These are phyloP conservation scores for Alternaria triticina DNA, from an alignment of 2,329 filamentous ascomycete species.

Conservation along the genomic window DNA sequence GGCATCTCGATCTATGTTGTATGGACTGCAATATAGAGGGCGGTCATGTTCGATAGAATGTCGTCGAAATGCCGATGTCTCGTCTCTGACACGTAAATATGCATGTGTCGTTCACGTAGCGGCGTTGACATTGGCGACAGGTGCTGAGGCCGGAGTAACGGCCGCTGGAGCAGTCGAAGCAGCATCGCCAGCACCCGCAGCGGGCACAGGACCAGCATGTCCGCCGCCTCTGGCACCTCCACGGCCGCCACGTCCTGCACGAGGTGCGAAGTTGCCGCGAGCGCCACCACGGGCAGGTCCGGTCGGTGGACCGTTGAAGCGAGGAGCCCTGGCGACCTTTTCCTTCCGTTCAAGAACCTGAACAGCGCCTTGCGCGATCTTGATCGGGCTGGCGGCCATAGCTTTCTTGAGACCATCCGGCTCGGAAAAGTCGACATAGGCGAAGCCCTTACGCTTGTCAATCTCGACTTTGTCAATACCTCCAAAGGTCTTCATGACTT, in stretches of 20 bases:
- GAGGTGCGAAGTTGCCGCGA: constrained; percentile 40
- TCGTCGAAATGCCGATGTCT: not conserved
- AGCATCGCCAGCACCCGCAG: constrained; percentile 14
- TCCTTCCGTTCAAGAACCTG: constrained; percentile 86
- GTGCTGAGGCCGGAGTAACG: constrained; percentile 10
- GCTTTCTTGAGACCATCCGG: constrained; percentile 76
- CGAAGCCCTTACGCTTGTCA: constrained; percentile 92
- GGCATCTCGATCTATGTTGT: not conserved
- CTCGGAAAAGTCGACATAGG: constrained; percentile 87
- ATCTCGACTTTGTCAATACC: constrained; percentile 82
- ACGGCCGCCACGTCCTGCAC: constrained; percentile 45
- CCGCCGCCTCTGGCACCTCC: constrained; percentile 42
- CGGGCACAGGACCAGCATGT: constrained; percentile 18
- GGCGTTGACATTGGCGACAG: constrained; percentile 13
- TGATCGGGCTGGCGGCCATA: constrained; percentile 78
- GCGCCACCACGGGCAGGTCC: constrained; percentile 39
- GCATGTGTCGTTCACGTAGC: constrained; percentile 2
- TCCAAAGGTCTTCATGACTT: constrained; percentile 77
- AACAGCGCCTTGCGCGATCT: constrained; percentile 83
- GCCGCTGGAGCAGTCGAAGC: constrained; percentile 11
- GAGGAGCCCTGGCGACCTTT: constrained; percentile 38
- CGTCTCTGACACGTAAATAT: not conserved
- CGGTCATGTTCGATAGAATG: not conserved
- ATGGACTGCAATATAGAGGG: not conserved
- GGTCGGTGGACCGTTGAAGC: constrained; percentile 35